Evolutionary conservation across 305 asterid species (phyloP), one percentile per base, ranked within the genome.

Genomic region (Fraxinus baroniana): DNA sequence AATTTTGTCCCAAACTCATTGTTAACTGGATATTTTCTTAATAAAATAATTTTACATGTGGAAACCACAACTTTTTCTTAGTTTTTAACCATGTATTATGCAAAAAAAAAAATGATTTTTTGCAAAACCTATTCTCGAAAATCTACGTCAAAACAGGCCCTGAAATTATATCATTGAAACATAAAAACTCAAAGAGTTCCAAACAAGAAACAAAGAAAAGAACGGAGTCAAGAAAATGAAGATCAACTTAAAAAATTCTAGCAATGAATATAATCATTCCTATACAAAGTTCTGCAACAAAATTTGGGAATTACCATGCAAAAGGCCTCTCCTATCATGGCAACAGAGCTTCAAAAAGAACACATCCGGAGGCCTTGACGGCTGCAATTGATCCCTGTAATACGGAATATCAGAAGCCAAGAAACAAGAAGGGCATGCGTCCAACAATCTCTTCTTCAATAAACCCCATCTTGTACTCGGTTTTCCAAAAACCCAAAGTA

Each of bases 291-390:
- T 30, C 39, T 13, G 18, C 39, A 26, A 39, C 68, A 24, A 13
- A 13, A 77, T 49, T 17, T 46, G 3, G 37, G 26, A 80, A 17
- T 71, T 81, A 81, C 84, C 84, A 17, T 81, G 84, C 24, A 81
- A 75, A 30, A 83, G 80, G 77, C 83, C 86, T 62, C 64, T 79
- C 10, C 83, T 78, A 32, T 83, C 83, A 64, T 72, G 70, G 72
- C 86, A 41, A 70, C 83, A 83, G 10, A 83, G 46, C 83, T 75
- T 79, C 72, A 83, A 64, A 79, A 83, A 83, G 39, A 79, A 83
- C 37, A 83, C 83, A 32, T 79, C 81, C 18, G 86, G 71, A 79
- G 83, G 86, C 64, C 41, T 55, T 8, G 84, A 41, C 1, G 33
- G 66, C 41, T 60, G 80, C 80, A 75, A 22, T 15, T 81, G 76